Conservation (phyloP, 2,329 filamentous ascomycete genomes). For the Ceratocystis colombiana region DNA sequence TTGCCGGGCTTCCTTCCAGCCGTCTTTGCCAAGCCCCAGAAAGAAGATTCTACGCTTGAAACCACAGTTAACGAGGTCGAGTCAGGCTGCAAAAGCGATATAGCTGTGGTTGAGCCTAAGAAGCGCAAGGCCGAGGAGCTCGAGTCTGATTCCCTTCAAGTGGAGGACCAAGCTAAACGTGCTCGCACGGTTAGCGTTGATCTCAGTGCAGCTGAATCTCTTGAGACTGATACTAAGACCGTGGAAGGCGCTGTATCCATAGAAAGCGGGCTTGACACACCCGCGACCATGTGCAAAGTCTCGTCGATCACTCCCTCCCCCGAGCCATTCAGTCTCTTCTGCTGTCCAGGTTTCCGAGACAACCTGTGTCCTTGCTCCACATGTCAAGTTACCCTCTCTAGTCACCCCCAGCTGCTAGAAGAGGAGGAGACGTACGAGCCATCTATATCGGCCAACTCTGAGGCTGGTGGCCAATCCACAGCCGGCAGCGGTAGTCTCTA, state of each 20-base stretch:
- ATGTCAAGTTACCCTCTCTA: slow-evolving; percentile 66
- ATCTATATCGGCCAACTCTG: slow-evolving; percentile 60
- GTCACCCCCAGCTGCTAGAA: slow-evolving; percentile 73
- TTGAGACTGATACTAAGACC: not conserved
- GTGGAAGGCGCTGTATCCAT: slow-evolving; percentile 21
- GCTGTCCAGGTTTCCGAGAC: slow-evolving; percentile 67
- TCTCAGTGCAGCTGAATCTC: not conserved
- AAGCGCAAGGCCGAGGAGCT: slow-evolving; percentile 57
- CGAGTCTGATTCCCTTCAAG: slow-evolving; percentile 32
- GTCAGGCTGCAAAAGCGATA: slow-evolving; percentile 11
- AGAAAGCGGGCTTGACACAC: slow-evolving; percentile 26
- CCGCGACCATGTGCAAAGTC: slow-evolving; percentile 46
- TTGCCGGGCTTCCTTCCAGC: slow-evolving; percentile 68
- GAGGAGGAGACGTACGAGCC: slow-evolving; percentile 93
- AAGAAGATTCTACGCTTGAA: slow-evolving; percentile 19
- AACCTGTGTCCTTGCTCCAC: slow-evolving; percentile 68
- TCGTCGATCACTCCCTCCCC: slow-evolving; percentile 44
- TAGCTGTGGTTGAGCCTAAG: slow-evolving; percentile 34
- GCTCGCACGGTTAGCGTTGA: slow-evolving; percentile 4
- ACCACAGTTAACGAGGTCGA: slow-evolving; percentile 22
- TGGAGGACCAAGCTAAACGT: slow-evolving; percentile 42
- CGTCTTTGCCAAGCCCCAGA: slow-evolving; percentile 43
- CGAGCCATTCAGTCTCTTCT: slow-evolving; percentile 68
- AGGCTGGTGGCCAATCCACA: slow-evolving; percentile 46
- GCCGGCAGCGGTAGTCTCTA: slow-evolving; percentile 72